Base-by-base conservation (phyloP, 1,284 basidiomycete genomes). In the Sporisorium scitamineum region DNA sequence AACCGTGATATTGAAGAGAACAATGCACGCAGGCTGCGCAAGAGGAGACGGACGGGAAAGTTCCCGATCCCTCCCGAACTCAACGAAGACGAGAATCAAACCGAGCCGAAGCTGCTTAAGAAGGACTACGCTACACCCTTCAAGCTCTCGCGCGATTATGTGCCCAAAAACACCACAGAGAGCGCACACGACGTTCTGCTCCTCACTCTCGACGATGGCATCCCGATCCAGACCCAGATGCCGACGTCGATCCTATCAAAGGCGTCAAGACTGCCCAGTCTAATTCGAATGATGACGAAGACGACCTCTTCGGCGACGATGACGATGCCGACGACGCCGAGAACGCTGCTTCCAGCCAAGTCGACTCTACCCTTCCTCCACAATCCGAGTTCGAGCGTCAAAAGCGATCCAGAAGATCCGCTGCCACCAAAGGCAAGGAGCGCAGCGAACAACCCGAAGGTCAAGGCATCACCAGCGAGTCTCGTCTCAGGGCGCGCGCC, bases 111-210 rank as follows among this genome's bases (percentile, higher is more conserved):
- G 27, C 48, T 63, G 9, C 60, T 67, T 57, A 63, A 68, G 26
- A 76, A 77, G 47, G 71, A 78, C 47, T 69, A 71, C 26, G 70
- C 79, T 10, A 83, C 81, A 4, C 69, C 73, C 6, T 83, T 66
- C 75, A 76, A 76, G 34, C 73, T 77, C 47, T 59, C 76, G 44
- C 71, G 81, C 16, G 81, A 83, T 54, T 73, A 80, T 53, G 81
- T 80, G 22, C 76, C 81, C 29, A 71, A 69, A 18, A 75, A 81
- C 26, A 76, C 78, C 48, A 55, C 66, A 1, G 69, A 69, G 41
- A 59, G 64, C 26, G 61, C 78, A 1, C 73, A 72, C 57, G 69
- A 80, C 57, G 70, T 79, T 26, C 66, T 83, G 6, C 61, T 79
- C 27, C 62, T 83, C 34, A 79, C 79, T 27, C 61, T 83, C 37